These are phyloP conservation scores for Curvularia spicifera DNA, from an alignment of 2,329 filamentous ascomycete genomes.

Conservation along the genomic window DNA sequence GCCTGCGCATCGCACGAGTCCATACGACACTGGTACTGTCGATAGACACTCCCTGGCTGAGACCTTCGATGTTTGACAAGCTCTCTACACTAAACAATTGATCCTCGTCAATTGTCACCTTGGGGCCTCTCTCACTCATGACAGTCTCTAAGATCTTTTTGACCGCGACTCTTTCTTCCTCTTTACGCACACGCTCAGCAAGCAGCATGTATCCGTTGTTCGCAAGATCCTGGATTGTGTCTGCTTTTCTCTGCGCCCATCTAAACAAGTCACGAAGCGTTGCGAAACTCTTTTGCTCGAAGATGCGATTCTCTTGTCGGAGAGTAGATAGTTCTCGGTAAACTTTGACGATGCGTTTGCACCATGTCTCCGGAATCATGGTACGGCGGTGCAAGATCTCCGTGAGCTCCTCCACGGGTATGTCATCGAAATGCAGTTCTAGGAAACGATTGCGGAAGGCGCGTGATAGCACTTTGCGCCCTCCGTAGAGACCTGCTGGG, in stretches of 20 bases:
- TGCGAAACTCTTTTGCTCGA: constrained; percentile 97
- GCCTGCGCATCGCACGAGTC: constrained; percentile 91
- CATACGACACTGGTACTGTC: constrained; percentile 70
- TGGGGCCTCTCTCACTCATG: constrained; percentile 66
- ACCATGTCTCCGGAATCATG: constrained; percentile 89
- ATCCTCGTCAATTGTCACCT: constrained; percentile 77
- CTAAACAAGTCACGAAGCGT: constrained; percentile 94
- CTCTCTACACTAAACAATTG: constrained; percentile 68
- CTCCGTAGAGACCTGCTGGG: constrained; percentile 92
- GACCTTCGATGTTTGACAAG: constrained; percentile 45
- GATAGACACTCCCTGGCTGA: constrained; percentile 35
- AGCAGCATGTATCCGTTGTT: constrained; percentile 95
- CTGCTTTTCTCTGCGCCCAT: constrained; percentile 86
- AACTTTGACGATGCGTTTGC: constrained; percentile 85
- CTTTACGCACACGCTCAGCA: constrained; percentile 90
- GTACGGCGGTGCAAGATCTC: constrained; percentile 89
- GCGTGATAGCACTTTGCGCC: constrained; percentile 88
- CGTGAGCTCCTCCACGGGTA: constrained; percentile 91
- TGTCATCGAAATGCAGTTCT: constrained; percentile 97
- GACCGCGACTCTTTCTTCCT: constrained; percentile 82
- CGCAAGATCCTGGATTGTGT: constrained; percentile 86
- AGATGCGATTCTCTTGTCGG: constrained; percentile 86
- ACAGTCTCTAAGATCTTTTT: constrained; percentile 87
- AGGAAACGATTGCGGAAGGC: constrained; percentile 97
- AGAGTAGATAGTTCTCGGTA: constrained; percentile 91